phyloP scores from a whole-genome alignment of 768 basidiomycete species.

The Tulasnella sp. region DNA sequence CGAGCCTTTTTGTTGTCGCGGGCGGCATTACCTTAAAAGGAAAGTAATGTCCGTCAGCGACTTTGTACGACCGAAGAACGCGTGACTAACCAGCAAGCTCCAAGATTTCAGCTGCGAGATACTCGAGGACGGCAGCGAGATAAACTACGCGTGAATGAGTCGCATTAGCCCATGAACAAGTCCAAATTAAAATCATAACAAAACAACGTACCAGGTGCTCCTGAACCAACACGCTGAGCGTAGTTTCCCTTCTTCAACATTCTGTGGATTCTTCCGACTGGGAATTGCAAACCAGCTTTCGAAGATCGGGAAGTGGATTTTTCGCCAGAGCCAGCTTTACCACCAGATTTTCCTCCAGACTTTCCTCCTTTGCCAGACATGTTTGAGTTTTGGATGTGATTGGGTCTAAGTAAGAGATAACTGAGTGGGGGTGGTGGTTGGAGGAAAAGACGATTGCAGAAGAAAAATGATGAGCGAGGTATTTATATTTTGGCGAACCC shows the following conservation, averaged over 20 bases:
- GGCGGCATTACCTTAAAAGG: slow-evolving; percentile 42
- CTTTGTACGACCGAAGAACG: background rate
- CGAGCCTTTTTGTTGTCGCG: slow-evolving; percentile 89
- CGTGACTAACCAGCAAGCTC: slow-evolving; percentile 66
- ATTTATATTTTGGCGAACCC: no score
- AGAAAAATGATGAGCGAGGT: no score
- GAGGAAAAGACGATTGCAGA: no score
- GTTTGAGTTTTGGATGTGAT: slow-evolving; percentile 7
- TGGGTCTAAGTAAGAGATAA: background rate
- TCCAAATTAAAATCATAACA: no score
- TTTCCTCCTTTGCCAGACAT: slow-evolving; percentile 20
- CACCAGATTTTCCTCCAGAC: slow-evolving; percentile 29
- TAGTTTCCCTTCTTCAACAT: slow-evolving; percentile 81
- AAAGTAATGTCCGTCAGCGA: background rate
- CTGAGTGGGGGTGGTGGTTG: slow-evolving; percentile 8
- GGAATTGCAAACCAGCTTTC: slow-evolving; percentile 44
- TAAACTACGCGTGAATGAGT: slow-evolving; percentile 46
- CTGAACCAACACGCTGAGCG: slow-evolving; percentile 76
- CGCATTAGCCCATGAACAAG: background rate
- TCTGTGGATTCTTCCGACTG: slow-evolving; percentile 86
- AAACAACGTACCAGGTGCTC: slow-evolving; percentile 42
- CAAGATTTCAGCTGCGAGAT: slow-evolving; percentile 86
- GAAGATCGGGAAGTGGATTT: slow-evolving; percentile 58
- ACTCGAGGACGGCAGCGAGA: slow-evolving; percentile 82
- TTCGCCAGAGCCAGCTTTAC: slow-evolving; percentile 30